Conservation (phyloP, 805 yeast species). For the Wickerhamomyces alni region DNA sequence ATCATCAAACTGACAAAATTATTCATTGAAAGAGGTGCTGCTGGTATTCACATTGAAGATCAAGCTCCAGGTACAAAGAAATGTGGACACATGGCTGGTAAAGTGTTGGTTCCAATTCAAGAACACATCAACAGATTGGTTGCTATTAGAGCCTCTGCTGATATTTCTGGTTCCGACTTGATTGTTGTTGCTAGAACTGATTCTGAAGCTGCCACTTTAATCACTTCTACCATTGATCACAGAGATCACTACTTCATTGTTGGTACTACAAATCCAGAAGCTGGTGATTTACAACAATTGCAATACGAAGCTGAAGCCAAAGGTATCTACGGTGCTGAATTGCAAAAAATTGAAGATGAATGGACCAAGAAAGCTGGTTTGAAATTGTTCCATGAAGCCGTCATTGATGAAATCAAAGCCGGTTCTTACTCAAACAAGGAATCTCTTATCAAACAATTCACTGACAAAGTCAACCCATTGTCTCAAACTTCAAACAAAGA, state of each 20-base stretch:
- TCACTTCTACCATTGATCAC: conserved; percentile 89
- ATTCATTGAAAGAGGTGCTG: conserved; percentile 97
- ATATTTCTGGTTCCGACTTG: conserved; percentile 82
- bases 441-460: conserved; percentile 58
- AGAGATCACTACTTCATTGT: conserved; percentile 91
- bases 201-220: conserved; percentile 94
- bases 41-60: conserved; percentile 97
- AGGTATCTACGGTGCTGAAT: conserved; percentile 67
- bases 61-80: conserved; percentile 99
- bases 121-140: conserved; percentile 94
- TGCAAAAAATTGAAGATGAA: conserved; percentile 69
- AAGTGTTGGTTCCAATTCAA: conserved; percentile 94
- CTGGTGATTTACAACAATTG: conserved; percentile 67
- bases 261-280: conserved; percentile 84
- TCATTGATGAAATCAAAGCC: conserved; percentile 68
- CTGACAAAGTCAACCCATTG: conserved; percentile 64
- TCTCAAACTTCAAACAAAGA: conserved; percentile 71
- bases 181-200: conserved; percentile 92
- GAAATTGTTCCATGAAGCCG: conserved; percentile 88
- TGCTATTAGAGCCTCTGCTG: conserved; percentile 93
- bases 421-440: conserved; percentile 56
- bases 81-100: conserved; percentile 99
- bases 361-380: conserved; percentile 83
- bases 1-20: conserved; percentile 91
- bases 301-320: conserved; percentile 75